These are phyloP conservation scores for Colletotrichum noveboracense DNA, from an alignment of 2,329 filamentous ascomycete species.

Conservation along the genomic window DNA sequence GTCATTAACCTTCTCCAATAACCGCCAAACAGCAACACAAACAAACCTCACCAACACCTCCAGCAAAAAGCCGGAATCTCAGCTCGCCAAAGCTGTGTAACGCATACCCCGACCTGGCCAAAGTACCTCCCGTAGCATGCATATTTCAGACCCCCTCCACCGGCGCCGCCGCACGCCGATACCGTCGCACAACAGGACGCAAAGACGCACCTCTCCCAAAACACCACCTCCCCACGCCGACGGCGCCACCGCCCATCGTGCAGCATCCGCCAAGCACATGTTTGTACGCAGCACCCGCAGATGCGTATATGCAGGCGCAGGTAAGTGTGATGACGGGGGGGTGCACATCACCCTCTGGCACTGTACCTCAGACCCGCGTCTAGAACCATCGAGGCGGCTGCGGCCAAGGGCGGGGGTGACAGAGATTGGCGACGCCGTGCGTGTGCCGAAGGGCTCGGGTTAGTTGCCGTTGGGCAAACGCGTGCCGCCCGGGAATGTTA, in stretches of 20 bases:
- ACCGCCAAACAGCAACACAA: neutral
- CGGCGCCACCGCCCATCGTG: neutral
- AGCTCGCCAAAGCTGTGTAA: neutral
- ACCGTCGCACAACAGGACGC: constrained; percentile 10
- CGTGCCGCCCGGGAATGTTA: neutral
- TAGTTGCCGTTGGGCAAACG: neutral
- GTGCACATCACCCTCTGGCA: neutral
- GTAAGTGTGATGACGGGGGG: neutral
- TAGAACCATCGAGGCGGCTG: neutral
- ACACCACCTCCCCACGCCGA: neutral
- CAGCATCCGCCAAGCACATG: neutral
- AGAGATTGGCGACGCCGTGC: neutral
- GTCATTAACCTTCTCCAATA: neutral
- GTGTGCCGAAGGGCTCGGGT: neutral
- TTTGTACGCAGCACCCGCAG: neutral
- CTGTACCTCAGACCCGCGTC: neutral
- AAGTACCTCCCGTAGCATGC: neutral
- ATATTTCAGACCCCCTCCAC: neutral
- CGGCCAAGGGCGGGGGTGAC: neutral
- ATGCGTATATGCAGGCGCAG: neutral
- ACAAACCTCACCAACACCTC: neutral
- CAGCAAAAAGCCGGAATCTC: neutral
- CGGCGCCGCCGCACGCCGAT: neutral
- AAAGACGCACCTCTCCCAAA: neutral
- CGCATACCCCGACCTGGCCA: neutral